Percentiles rank a stretch among this genome's conserved stretches.
These are phyloP conservation scores for Quercus lobata DNA, from an alignment of 331 rosid species.

Conservation along the genomic window DNA sequence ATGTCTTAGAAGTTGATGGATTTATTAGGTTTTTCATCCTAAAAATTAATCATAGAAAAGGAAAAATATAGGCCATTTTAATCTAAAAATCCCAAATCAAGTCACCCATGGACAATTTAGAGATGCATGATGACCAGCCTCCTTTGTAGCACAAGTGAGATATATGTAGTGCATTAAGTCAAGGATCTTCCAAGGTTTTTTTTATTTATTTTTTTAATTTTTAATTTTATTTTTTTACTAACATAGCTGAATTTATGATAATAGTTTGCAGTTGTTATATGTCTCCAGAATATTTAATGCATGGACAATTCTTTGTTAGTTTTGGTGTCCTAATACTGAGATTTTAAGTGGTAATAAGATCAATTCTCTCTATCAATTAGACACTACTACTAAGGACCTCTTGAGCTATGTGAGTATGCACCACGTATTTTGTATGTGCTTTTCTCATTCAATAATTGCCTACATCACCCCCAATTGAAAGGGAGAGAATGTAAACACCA, in stretches of 20 bases:
- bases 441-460: neutral
- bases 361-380: conserved; percentile 29
- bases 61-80: too few species aligned
- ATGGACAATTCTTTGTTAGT: conserved; percentile 40
- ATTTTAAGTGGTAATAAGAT: conserved; percentile 48
- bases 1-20: too few species aligned
- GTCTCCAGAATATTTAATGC: conserved; percentile 31
- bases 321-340: conserved; percentile 59
- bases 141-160: too few species aligned
- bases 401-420: conserved; percentile 52
- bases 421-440: neutral
- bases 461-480: neutral
- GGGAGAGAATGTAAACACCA: too few species aligned
- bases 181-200: too few species aligned
- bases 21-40: too few species aligned
- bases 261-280: conserved; percentile 41
- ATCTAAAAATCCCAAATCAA: too few species aligned
- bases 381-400: conserved; percentile 29
- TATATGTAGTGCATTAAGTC: too few species aligned
- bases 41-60: too few species aligned
- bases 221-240: neutral
- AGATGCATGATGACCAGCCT: too few species aligned
- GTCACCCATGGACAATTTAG: too few species aligned
- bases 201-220: too few species aligned
- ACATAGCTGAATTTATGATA: neutral